Evolutionary conservation across 257 asterid species (phyloP), one percentile per base, ranked within the genome.

Genomic region (Nicotiana benthamiana): DNA sequence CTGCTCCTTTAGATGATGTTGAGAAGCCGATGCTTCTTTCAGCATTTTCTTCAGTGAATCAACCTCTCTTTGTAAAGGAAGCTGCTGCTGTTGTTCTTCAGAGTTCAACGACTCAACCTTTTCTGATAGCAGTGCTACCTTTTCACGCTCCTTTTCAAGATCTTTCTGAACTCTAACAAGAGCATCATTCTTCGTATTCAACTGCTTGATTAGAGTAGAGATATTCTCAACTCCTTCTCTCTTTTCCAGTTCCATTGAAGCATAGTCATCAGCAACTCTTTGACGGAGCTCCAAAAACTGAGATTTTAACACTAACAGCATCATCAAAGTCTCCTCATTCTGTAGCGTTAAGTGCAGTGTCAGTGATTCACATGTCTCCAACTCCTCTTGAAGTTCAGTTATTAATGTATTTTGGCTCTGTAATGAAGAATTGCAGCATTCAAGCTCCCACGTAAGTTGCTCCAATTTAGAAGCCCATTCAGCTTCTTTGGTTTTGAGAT

Each of bases 401-500:
- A 89, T 77, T n/a, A 89, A 65, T 5, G 48, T 7, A 57, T 89
- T 92, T 84, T 85, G 83, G 79, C 84, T 82, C 65, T 89, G 86
- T 51, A 91, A 79, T 75, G 87, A 89, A 16, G 86, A 81, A 79
- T 53, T 90, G 88, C 88, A 88, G 79, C 62, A 51, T 56, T 79
- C 78, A 11, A 93, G 84, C 65, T 94, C 95, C 80, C 82, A 88
- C 0, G 83, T 82, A 82, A 92, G 80, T 70, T 85, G 82, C 86
- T 90, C 92, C 85, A 88, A 85, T 65, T 84, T 82, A 32, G 89
- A 81, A 64, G 32, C 82, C 99, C 98, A 93, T 79, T 92, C 93
- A 1, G 86, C 83, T 88, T 95, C 98, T 81, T 87, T 95, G 26
- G 86, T 85, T 82, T 87, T 90, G 76, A 93, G 92, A 80, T 87